Evolutionary conservation across 139 green algal genomes (phyloP).

Genomic region (Eudorina sp.): DNA sequence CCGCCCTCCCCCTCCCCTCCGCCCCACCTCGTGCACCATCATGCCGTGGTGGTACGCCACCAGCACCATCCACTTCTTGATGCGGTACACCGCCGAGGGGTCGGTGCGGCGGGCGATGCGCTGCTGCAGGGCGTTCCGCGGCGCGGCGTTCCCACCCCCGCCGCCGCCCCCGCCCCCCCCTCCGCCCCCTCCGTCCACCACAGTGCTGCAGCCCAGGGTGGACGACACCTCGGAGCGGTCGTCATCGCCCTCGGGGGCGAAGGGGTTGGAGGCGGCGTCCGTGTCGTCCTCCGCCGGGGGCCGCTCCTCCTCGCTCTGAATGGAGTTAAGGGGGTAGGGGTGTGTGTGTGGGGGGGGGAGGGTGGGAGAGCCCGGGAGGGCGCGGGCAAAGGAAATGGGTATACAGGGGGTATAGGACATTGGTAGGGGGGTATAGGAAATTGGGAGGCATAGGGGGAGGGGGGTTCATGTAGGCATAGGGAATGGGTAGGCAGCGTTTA

Average conservation of each 20-base stretch:
- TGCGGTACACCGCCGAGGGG: not conserved
- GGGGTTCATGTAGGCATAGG: no score
- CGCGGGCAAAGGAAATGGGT: not conserved
- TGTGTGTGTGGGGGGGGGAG: not conserved
- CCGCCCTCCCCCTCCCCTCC: no score
- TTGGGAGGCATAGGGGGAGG: no score
- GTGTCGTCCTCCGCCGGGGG: constrained; percentile 24
- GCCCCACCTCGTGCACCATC: not conserved
- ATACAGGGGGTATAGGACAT: not conserved
- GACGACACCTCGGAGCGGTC: constrained; percentile 14
- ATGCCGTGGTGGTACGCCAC: constrained; percentile 20
- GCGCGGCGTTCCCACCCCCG: no score
- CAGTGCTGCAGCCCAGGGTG: not conserved
- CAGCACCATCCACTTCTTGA: constrained; percentile 45
- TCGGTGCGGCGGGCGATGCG: constrained; percentile 11
- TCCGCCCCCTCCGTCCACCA: not conserved
- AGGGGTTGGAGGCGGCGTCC: not conserved
- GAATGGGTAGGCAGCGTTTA: no score
- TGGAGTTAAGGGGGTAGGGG: not conserved
- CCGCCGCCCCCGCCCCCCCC: no score
- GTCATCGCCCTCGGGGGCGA: not conserved
- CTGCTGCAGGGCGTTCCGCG: constrained; percentile 18
- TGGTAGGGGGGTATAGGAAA: no score
- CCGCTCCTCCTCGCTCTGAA: constrained; percentile 32
- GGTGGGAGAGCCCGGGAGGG: not conserved